Evolutionary conservation across 2,329 filamentous ascomycete species (phyloP).

Genomic region (Gnomoniopsis sp.): DNA sequence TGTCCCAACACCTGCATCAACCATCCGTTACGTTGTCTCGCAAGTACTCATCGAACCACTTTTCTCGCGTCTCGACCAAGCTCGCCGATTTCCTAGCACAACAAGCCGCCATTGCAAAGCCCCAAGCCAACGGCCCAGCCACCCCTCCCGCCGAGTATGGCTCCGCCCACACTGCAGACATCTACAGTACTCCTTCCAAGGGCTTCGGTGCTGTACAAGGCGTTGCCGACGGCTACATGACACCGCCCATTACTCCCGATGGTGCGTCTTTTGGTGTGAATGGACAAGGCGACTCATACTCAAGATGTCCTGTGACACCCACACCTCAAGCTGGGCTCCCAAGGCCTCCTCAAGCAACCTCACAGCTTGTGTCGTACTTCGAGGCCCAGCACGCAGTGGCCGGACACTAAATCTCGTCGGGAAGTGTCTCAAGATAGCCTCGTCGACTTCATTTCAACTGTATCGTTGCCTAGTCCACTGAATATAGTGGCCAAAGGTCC

Average conservation of each 20-base stretch:
- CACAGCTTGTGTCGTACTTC: conserved; percentile 43
- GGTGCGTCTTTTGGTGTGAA: conserved; percentile 51
- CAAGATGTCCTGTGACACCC: conserved; percentile 61
- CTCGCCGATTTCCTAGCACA: conserved; percentile 58
- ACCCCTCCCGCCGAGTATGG: conserved; percentile 55
- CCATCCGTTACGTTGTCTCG: conserved; percentile 56
- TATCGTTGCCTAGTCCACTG: conserved; percentile 13
- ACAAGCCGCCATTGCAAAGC: conserved; percentile 53
- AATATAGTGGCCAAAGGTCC: conserved; percentile 8
- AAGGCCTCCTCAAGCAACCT: conserved; percentile 40
- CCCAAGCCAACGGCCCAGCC: conserved; percentile 46
- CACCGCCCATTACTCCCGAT: conserved; percentile 82
- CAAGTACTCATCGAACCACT: conserved; percentile 55
- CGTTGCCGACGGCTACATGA: conserved; percentile 73
- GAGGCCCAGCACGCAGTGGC: conserved; percentile 33
- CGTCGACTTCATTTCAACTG: conserved; percentile 11
- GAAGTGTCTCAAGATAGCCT: no score
- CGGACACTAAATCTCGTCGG: conserved; percentile 14
- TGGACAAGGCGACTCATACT: conserved; percentile 44
- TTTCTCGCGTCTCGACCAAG: conserved; percentile 51
- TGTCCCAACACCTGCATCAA: conserved; percentile 58
- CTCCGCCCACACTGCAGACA: conserved; percentile 51
- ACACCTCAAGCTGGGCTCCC: conserved; percentile 42
- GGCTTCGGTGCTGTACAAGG: conserved; percentile 59
- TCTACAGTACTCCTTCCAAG: conserved; percentile 79